Percentiles rank a stretch among this genome's conserved stretches.
Evolutionary conservation across 306 rosid species (phyloP).

Genomic region (Rubus idaeus): DNA sequence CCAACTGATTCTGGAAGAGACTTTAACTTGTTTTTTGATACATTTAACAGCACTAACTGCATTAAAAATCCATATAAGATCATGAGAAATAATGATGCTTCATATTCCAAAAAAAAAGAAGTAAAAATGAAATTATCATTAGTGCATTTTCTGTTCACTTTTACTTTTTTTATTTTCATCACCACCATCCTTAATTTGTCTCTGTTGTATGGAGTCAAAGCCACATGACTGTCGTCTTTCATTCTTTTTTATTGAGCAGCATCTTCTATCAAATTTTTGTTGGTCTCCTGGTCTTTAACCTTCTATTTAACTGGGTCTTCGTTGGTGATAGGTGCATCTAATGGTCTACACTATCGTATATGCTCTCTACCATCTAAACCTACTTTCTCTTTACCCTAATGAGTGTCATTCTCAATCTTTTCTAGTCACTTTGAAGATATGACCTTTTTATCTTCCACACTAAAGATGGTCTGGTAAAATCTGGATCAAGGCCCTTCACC

Average conservation of each 20-base stretch:
- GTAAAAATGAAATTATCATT: conserved; percentile 4
- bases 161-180: background rate
- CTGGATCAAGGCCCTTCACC: background rate
- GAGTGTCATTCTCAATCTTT: background rate
- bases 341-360: background rate
- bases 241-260: no score
- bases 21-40: conserved; percentile 75
- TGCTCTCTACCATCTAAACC: background rate
- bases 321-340: background rate
- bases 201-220: no score
- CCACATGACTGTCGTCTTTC: no score
- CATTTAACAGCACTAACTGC: conserved; percentile 83
- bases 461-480: background rate
- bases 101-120: background rate
- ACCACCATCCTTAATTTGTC: background rate
- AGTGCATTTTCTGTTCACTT: conserved; percentile 15
- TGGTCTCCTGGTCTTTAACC: no score
- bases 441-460: background rate
- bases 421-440: background rate
- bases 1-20: conserved; percentile 95
- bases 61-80: conserved; percentile 35
- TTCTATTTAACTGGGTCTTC: no score
- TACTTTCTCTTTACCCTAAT: background rate
- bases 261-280: no score
- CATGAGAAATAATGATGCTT: conserved; percentile 11